Evolutionary conservation across 2,329 filamentous ascomycete species (phyloP), one percentile per base, ranked within the genome.

Genomic region (Scedosporium minutisporum): DNA sequence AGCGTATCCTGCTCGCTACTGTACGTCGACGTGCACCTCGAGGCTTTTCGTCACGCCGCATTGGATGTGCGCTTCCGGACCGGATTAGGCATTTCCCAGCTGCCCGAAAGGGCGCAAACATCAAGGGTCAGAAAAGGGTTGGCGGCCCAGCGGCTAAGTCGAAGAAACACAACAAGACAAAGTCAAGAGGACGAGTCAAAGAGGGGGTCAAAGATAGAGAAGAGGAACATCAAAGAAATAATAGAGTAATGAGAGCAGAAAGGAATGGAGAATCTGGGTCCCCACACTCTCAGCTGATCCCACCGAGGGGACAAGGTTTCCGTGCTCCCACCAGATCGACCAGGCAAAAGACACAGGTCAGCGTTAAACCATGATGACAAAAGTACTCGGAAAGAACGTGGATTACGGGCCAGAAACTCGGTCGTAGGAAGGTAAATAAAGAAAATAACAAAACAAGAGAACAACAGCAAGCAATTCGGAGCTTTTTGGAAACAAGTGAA

Each of bases 251-350:
- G 25, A 58, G 14, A 38, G 29, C 2, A 21, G 27, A 10, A 23
- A 41, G n/a, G 57, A 18, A 51, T 51, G 44, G 46, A 61, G 33
- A 38, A 38, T 38, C 33, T 14, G 33, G 10, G 33, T 55, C 51
- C 51, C 46, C 59, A 61, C 44, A 61, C 27, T 61, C 59, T 61
- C 44, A 53, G 59, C 59, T 53, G 59, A 61, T 38, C 44, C 25
- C 14, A 25, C 38, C 25, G 23, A 29, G 44, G 16, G 25, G 38
- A 27, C 58, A 60, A 46, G 58, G 48, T 38, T 51, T 51, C 46
- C 14, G 59, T 41, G 46, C 25, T 38, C 16, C n/a, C 16, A 38
- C 33, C 9, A 38, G 33, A 38, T 38, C 33, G 33, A 38, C 33
- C 33, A 38, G 33, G 33, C 10, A 38, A 38, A 38, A 38, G 33